phyloP scores from a whole-genome alignment of 1,284 basidiomycete species.

The Stygiomarasmius scandens region DNA sequence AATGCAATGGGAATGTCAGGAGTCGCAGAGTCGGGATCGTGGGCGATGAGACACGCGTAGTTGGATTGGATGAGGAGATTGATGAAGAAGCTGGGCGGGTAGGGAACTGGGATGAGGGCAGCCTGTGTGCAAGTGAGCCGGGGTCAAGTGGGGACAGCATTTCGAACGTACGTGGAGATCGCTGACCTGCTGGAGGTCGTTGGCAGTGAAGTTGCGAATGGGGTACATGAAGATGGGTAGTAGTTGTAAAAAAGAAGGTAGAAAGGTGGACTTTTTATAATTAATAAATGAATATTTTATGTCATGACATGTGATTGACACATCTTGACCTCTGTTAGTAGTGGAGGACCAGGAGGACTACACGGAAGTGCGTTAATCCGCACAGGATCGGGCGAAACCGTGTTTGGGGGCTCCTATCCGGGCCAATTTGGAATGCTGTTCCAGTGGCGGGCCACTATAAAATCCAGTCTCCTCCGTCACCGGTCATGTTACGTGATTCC shows the following conservation, averaged over 20 bases:
- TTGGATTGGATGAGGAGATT: slow-evolving; percentile 53
- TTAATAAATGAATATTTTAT: neutral
- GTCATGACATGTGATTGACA: too few species aligned
- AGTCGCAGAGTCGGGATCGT: slow-evolving; percentile 25
- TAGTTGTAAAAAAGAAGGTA: neutral
- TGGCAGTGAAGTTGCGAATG: slow-evolving; percentile 34
- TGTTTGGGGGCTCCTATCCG: slow-evolving; percentile 20
- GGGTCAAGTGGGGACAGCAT: neutral
- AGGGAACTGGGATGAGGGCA: slow-evolving; percentile 46
- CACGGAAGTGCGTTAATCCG: slow-evolving; percentile 1
- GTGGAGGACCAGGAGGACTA: too few species aligned
- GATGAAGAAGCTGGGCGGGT: slow-evolving; percentile 55
- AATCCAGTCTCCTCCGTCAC: slow-evolving; percentile 18
- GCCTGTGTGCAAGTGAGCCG: slow-evolving; percentile 29
- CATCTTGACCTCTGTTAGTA: too few species aligned
- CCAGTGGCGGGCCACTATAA: slow-evolving; percentile 35
- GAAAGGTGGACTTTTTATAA: neutral
- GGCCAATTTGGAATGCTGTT: slow-evolving; percentile 44
- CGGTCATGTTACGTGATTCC: slow-evolving; percentile 22
- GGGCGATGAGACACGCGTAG: slow-evolving; percentile 53
- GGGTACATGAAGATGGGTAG: slow-evolving; percentile 27
- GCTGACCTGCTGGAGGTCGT: slow-evolving; percentile 44
- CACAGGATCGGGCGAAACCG: slow-evolving; percentile 20
- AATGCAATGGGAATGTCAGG: slow-evolving; percentile 45
- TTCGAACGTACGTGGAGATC: slow-evolving; percentile 54